A percentile compares a stretch with the other conserved stretches of the same genome.
phyloP scores from a whole-genome alignment of 2,329 filamentous ascomycete species.

The Thielaviopsis cerberus region DNA sequence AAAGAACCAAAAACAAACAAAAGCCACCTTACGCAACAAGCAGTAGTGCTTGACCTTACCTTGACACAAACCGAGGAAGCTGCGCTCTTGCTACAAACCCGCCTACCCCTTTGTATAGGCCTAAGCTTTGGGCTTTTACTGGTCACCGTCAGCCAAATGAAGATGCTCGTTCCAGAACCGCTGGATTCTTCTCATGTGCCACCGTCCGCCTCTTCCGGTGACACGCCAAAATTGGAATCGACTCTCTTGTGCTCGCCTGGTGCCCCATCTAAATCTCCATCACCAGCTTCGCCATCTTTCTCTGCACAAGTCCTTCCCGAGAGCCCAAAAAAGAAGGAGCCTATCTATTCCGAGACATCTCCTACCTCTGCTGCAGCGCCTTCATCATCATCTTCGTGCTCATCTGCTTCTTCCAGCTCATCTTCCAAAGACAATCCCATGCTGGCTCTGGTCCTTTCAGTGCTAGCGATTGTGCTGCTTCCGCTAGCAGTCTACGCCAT shows the following conservation, averaged over 20 bases:
- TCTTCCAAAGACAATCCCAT: background rate
- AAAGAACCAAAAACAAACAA: background rate
- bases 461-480: constrained; percentile 1
- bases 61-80: background rate
- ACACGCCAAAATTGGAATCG: background rate
- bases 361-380: background rate
- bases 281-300: background rate
- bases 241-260: background rate
- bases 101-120: background rate
- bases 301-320: background rate
- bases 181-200: background rate
- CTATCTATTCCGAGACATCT: background rate
- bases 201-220: background rate
- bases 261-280: background rate
- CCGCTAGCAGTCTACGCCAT: constrained; percentile 38
- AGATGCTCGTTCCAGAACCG: background rate
- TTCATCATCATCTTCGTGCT: background rate
- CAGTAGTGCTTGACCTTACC: background rate
- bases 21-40: background rate
- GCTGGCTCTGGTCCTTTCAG: background rate
- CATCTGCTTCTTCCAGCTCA: background rate
- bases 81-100: background rate
- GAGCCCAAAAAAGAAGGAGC: background rate
- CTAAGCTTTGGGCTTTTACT: background rate
- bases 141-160: background rate